phyloP scores from a whole-genome alignment of 129 eudicot species.

The Escallonia herrerae region DNA sequence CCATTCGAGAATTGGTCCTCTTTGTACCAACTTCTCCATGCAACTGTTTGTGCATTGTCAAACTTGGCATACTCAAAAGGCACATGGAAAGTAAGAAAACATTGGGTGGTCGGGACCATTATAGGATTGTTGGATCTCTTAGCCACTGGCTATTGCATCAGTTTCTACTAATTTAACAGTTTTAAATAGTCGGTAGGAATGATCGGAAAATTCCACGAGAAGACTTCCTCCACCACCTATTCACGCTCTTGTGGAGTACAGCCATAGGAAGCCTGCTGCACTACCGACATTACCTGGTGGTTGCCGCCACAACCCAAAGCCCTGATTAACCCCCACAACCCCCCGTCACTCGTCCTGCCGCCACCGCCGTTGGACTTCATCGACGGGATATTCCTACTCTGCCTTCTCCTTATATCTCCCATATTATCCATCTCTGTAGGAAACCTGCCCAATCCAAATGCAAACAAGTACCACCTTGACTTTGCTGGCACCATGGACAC shows the following conservation, averaged over 20 bases:
- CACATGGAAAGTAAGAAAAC: too few species aligned
- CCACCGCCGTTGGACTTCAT: constrained; percentile 1
- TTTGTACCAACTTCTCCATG: too few species aligned
- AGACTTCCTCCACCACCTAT: too few species aligned
- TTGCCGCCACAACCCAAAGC: constrained; percentile 47
- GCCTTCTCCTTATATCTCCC: constrained; percentile 52
- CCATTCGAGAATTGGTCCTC: too few species aligned
- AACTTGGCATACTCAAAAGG: too few species aligned
- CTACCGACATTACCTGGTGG: constrained; percentile 8
- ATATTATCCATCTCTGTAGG: constrained; percentile 28
- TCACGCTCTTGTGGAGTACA: not conserved
- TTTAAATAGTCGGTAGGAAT: too few species aligned
- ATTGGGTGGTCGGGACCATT: too few species aligned
- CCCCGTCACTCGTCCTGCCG: constrained; percentile 4
- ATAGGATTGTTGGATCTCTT: too few species aligned
- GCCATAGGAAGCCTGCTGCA: constrained; percentile 1
- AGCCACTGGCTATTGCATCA: too few species aligned
- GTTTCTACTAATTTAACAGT: too few species aligned
- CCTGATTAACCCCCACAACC: constrained; percentile 37
- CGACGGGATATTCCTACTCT: constrained; percentile 1
- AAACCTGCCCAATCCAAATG: constrained; percentile 36
- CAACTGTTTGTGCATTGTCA: too few species aligned
- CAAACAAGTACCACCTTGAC: constrained; percentile 44
- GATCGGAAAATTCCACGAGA: too few species aligned
- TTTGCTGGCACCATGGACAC: constrained; percentile 18